Conservation (phyloP, 495 filamentous ascomycete species). For the Daldinia vernicosa region DNA sequence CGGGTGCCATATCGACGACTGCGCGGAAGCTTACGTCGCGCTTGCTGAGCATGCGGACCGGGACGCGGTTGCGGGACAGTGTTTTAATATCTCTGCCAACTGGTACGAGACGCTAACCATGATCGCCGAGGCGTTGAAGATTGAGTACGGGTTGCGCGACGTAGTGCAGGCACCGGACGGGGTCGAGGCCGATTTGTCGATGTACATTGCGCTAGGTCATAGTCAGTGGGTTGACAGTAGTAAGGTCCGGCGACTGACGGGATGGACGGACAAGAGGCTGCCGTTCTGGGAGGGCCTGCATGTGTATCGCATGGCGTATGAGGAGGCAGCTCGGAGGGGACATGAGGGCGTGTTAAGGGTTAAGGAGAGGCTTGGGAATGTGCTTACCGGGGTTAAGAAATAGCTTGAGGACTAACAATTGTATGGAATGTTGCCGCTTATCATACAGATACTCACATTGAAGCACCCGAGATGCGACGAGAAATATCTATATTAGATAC, state of each 20-base stretch:
- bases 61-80: slow-evolving; percentile 42
- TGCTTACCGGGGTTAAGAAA: background rate
- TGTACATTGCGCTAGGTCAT: slow-evolving; percentile 44
- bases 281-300: slow-evolving; percentile 49
- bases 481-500: background rate
- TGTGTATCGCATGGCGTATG: slow-evolving; percentile 52
- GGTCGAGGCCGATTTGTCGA: background rate
- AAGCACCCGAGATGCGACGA: background rate
- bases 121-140: slow-evolving; percentile 45
- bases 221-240: slow-evolving; percentile 54
- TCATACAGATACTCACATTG: background rate
- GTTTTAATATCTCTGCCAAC: slow-evolving; percentile 53
- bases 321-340: slow-evolving; percentile 44
- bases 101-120: slow-evolving; percentile 52
- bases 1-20: slow-evolving; percentile 56
- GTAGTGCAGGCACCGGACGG: slow-evolving; percentile 14
- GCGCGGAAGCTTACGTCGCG: slow-evolving; percentile 54
- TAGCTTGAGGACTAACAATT: background rate
- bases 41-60: slow-evolving; percentile 46
- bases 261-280: slow-evolving; percentile 51
- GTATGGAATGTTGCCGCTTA: background rate
- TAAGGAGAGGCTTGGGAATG: slow-evolving; percentile 20
- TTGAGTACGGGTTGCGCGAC: slow-evolving; percentile 50
- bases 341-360: slow-evolving; percentile 36
- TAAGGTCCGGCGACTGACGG: slow-evolving; percentile 52